Conservation (phyloP, 805 yeast species). For the Wickerhamomyces sydowiorum region DNA sequence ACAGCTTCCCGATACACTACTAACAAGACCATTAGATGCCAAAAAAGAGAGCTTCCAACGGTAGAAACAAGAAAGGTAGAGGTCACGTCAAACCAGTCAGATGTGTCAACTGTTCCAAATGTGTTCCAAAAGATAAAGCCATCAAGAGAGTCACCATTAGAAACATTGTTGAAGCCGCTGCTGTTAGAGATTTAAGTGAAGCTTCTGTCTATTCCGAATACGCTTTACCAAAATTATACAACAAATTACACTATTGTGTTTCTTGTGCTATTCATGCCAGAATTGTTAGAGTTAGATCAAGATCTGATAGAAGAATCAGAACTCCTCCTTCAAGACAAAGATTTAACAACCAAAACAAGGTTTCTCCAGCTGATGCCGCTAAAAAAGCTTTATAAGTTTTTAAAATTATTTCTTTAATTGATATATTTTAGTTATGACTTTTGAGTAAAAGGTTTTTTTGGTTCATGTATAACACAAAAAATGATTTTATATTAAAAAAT, state of each 20-base stretch:
- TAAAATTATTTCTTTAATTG: background rate
- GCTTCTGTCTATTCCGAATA: slow-evolving; percentile 99
- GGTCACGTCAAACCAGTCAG: slow-evolving; percentile 99
- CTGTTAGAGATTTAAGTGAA: slow-evolving; percentile 99
- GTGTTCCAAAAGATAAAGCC: slow-evolving; percentile 99
- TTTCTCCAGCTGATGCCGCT: slow-evolving; percentile 97
- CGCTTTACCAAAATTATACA: slow-evolving; percentile 99
- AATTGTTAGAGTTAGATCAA: slow-evolving; percentile 99
- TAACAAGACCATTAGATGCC: slow-evolving; percentile 61
- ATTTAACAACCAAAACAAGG: slow-evolving; percentile 94
- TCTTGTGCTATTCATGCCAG: slow-evolving; percentile 99
- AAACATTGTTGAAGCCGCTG: slow-evolving; percentile 99
- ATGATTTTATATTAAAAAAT: background rate
- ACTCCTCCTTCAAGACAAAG: slow-evolving; percentile 99
- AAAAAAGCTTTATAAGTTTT: slow-evolving; percentile 69
- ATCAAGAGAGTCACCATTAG: slow-evolving; percentile 99
- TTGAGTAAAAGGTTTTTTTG: background rate
- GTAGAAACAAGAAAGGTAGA: slow-evolving; percentile 99
- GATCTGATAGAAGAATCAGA: slow-evolving; percentile 98
- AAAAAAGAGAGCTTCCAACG: slow-evolving; percentile 99
- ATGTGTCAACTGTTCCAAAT: slow-evolving; percentile 99
- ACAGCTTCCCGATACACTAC: slow-evolving; percentile 5
- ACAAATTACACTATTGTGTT: slow-evolving; percentile 99
- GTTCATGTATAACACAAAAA: background rate
- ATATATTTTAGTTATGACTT: background rate